A percentile compares a stretch with the other conserved stretches of the same genome.
phyloP scores from a whole-genome alignment of 1,139 yeast species.

The Yamadazyma aaseri region DNA sequence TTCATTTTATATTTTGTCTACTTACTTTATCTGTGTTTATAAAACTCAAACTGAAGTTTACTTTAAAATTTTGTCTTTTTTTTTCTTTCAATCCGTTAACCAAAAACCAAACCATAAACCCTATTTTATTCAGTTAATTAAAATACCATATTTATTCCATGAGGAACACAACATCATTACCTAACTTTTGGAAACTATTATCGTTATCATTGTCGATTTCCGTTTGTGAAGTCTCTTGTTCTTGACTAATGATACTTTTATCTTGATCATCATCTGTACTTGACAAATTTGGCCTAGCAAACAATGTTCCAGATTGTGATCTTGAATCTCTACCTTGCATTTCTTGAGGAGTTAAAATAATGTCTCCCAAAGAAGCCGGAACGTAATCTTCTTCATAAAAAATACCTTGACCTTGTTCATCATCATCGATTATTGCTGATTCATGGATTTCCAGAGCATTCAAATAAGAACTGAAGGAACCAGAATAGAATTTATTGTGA shows the following conservation, averaged over 20 bases:
- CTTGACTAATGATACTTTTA: conserved; percentile 3
- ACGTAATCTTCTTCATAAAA: conserved; percentile 69
- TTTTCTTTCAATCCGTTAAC: too few relatives aligned
- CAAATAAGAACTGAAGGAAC: conserved; percentile 15
- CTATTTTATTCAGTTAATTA: too few relatives aligned
- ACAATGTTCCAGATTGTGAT: conserved; percentile 46
- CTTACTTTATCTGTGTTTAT: too few relatives aligned
- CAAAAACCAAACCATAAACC: too few relatives aligned
- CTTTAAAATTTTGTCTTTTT: too few relatives aligned
- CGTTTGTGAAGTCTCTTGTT: neutral
- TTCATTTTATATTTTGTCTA: neutral
- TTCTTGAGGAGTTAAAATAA: conserved; percentile 75
- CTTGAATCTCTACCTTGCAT: conserved; percentile 63
- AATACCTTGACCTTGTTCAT: conserved; percentile 20
- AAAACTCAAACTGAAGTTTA: too few relatives aligned
- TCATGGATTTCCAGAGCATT: conserved; percentile 5
- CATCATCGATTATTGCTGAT: conserved; percentile 38
- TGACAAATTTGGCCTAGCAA: conserved; percentile 33
- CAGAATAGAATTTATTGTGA: conserved; percentile 5
- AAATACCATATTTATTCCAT: conserved; percentile 39
- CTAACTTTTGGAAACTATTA: conserved; percentile 2
- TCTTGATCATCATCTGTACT: conserved; percentile 5
- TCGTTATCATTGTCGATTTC: conserved; percentile 1
- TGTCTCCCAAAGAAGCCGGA: conserved; percentile 70
- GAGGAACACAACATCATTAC: conserved; percentile 17